These are phyloP conservation scores for Teratosphaeria zuluensis DNA, from an alignment of 2,329 filamentous ascomycete species.

Conservation along the genomic window DNA sequence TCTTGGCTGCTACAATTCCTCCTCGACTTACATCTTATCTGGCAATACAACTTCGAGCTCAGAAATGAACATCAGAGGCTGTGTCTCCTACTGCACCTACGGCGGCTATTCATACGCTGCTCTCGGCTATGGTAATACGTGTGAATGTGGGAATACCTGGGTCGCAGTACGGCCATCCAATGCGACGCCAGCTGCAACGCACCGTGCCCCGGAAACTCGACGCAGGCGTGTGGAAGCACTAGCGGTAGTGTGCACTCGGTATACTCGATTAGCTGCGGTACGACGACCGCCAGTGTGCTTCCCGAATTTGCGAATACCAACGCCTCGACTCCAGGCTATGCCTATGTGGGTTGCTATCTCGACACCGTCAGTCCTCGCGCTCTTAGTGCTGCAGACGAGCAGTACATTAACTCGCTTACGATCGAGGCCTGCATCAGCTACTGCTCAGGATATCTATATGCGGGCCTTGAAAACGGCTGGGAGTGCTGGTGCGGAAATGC, in stretches of 20 bases:
- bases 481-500: background rate
- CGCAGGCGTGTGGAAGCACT: background rate
- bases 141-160: background rate
- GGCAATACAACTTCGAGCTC: background rate
- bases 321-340: background rate
- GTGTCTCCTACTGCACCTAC: background rate
- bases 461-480: background rate
- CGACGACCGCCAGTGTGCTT: background rate
- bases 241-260: background rate
- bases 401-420: background rate
- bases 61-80: background rate
- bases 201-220: background rate
- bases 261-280: background rate
- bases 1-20: background rate
- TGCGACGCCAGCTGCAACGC: background rate
- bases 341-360: background rate
- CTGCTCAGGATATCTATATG: background rate
- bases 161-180: background rate
- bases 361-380: background rate
- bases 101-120: background rate
- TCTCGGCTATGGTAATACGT: background rate
- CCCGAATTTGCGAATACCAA: background rate
- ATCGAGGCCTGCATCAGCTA: background rate
- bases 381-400: background rate
- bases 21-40: background rate